These are phyloP conservation scores for Penicillium fimorum DNA, from an alignment of 495 filamentous ascomycete genomes.

Conservation along the genomic window DNA sequence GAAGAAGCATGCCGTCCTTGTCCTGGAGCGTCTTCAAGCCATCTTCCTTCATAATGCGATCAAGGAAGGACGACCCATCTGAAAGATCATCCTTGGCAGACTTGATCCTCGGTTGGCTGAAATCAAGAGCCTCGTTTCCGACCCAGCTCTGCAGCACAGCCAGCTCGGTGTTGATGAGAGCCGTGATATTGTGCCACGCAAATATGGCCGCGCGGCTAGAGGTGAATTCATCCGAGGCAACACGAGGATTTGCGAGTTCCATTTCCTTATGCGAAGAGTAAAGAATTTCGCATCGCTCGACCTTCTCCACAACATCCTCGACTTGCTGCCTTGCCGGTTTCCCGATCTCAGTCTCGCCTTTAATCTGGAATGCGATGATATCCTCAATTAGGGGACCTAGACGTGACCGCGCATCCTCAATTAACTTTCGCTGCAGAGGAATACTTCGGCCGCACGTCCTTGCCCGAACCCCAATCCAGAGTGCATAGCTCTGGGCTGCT, in stretches of 20 bases:
- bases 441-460: constrained; percentile 79
- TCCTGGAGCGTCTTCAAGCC: constrained; percentile 89
- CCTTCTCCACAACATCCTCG: constrained; percentile 79
- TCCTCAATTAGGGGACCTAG: constrained; percentile 75
- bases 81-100: constrained; percentile 61
- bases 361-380: constrained; percentile 88
- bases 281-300: constrained; percentile 79
- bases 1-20: constrained; percentile 74
- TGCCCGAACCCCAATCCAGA: constrained; percentile 87
- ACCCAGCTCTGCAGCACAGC: constrained; percentile 92
- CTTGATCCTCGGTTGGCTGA: constrained; percentile 58
- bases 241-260: constrained; percentile 65
- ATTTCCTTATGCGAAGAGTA: constrained; percentile 79
- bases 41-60: constrained; percentile 98
- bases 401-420: constrained; percentile 72
- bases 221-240: constrained; percentile 68
- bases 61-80: constrained; percentile 89
- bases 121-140: constrained; percentile 92
- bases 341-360: constrained; percentile 87
- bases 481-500: constrained; percentile 69
- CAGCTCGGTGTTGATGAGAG: constrained; percentile 93
- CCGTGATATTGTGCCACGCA: constrained; percentile 96
- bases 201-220: constrained; percentile 84
- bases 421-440: constrained; percentile 74
- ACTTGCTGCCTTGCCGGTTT: constrained; percentile 85